phyloP scores from a whole-genome alignment of 2,329 filamentous ascomycete genomes.

The Coleophoma eucalyptorum region DNA sequence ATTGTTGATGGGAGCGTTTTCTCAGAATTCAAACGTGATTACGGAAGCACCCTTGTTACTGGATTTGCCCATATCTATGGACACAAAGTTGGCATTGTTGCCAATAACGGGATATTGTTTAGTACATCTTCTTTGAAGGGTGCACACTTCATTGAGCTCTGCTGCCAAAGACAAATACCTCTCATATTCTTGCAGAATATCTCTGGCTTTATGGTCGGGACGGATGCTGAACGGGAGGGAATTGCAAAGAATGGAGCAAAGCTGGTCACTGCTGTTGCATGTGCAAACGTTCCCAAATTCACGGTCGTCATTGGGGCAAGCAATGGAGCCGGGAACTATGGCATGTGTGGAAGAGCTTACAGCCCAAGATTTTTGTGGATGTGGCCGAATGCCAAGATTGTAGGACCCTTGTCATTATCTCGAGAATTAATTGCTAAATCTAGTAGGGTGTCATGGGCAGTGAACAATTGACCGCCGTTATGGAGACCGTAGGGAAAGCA shows the following conservation, averaged over 20 bases:
- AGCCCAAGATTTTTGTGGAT: constrained; percentile 89
- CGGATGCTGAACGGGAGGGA: constrained; percentile 85
- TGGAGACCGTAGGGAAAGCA: constrained; percentile 87
- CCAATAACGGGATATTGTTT: constrained; percentile 95
- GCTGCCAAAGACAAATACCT: constrained; percentile 83
- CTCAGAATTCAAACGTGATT: constrained; percentile 90
- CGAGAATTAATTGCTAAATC: background rate
- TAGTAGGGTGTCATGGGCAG: constrained; percentile 79
- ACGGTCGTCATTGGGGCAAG: constrained; percentile 93
- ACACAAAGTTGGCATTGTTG: constrained; percentile 86
- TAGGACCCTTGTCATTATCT: background rate
- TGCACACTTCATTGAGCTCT: constrained; percentile 95
- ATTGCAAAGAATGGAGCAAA: constrained; percentile 99
- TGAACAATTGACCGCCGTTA: constrained; percentile 87
- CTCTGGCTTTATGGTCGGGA: constrained; percentile 95
- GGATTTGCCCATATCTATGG: constrained; percentile 90
- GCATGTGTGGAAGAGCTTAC: constrained; percentile 96
- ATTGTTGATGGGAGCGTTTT: constrained; percentile 90
- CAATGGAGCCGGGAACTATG: constrained; percentile 95
- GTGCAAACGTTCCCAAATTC: constrained; percentile 92
- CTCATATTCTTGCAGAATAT: constrained; percentile 96
- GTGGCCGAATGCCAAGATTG: constrained; percentile 93
- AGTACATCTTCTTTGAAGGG: constrained; percentile 86
- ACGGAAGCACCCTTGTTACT: constrained; percentile 84
- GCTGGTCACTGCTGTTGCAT: constrained; percentile 91